Conservation (phyloP, 768 basidiomycete genomes). For the Amanita thiersii region DNA sequence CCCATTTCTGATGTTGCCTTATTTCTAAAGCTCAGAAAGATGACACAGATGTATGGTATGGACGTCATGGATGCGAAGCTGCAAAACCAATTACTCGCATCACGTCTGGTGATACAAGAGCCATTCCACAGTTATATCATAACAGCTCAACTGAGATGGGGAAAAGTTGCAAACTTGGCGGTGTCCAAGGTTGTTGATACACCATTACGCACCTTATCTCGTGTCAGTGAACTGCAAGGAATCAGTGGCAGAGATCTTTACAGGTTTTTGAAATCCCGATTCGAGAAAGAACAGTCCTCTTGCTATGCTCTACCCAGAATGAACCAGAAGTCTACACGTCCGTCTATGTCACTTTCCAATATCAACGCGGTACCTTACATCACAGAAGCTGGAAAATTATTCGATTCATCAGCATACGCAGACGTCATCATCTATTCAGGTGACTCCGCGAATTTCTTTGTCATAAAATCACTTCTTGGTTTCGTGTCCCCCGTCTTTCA, state of each 20-base stretch:
- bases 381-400: no score
- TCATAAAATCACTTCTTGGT: constrained; percentile 18
- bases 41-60: constrained; percentile 22
- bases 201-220: not conserved
- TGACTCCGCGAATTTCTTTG: constrained; percentile 22
- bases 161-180: not conserved
- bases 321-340: no score
- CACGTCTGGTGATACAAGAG: not conserved
- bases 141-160: not conserved
- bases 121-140: not conserved
- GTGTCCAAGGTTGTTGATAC: not conserved
- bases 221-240: not conserved
- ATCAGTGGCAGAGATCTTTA: not conserved
- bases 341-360: no score
- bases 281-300: no score
- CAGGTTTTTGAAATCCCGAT: not conserved
- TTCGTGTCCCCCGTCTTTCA: constrained; percentile 22
- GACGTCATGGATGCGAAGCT: constrained; percentile 11
- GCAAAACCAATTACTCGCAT: not conserved
- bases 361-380: no score
- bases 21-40: constrained; percentile 19
- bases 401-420: no score
- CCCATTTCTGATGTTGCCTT: not conserved
- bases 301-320: no score
- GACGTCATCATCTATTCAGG: constrained; percentile 17